Conservation (phyloP, 257 asterid species). For the Misopates orontium region DNA sequence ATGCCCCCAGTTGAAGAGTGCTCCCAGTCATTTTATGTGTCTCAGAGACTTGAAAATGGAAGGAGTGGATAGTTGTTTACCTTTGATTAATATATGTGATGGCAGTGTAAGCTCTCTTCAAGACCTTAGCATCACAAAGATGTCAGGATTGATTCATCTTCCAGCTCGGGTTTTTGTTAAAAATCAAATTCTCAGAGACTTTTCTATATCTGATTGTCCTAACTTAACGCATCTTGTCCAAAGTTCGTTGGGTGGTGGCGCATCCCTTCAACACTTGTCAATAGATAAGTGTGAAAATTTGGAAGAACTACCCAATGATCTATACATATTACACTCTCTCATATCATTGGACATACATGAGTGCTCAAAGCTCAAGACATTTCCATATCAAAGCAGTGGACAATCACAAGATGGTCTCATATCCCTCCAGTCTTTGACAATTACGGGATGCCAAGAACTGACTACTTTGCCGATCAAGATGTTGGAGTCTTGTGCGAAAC, state of each 20-base stretch:
- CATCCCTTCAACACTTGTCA: neutral
- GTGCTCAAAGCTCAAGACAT: slow-evolving; percentile 8
- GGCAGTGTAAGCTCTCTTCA: slow-evolving; percentile 11
- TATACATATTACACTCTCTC: slow-evolving; percentile 8
- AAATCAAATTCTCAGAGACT: slow-evolving; percentile 4
- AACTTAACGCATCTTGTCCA: neutral
- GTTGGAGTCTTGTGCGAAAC: slow-evolving; percentile 13
- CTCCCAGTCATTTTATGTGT: slow-evolving; percentile 21
- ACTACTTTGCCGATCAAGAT: slow-evolving; percentile 9
- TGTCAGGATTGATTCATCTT: slow-evolving; percentile 15
- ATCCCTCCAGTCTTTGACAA: neutral
- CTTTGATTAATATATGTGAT: slow-evolving; percentile 7
- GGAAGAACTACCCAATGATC: slow-evolving; percentile 18
- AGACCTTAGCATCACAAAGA: rapidly evolving
- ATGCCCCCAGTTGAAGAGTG: neutral
- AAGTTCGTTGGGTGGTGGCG: neutral
- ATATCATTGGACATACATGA: rapidly evolving
- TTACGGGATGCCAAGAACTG: neutral
- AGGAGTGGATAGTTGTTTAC: neutral
- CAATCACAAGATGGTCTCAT: neutral
- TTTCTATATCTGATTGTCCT: slow-evolving; percentile 18
- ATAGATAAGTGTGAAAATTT: neutral
- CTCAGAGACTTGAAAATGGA: neutral
- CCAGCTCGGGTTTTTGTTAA: slow-evolving; percentile 18
- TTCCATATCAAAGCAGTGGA: neutral